Base-by-base conservation (phyloP, 108 stramenopile genomes). In the Skeletonema menzelii region DNA sequence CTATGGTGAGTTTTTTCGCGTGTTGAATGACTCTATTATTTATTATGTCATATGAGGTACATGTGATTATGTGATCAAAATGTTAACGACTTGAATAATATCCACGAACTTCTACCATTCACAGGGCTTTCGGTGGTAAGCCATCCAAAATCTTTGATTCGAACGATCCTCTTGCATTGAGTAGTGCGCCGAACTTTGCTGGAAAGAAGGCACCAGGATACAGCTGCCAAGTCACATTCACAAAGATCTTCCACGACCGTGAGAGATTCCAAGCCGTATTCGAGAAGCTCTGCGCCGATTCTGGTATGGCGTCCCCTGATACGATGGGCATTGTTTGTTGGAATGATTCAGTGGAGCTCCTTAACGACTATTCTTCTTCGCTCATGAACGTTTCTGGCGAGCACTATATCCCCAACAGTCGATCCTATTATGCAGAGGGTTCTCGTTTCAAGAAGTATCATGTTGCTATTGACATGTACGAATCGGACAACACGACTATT, bases 141-240 rank as follows among this genome's bases (percentile, higher is more conserved):
- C 60, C 60, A 30, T 61, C 60, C 60, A 61, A 61, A 61, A 61
- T 61, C 60, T 61, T 61, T 61, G 60, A 61, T 27, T 61, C 60
- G 14, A 61, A 61, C 60, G 28, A 61, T 30, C 60, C 60, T 61
- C 60, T 61, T 30, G 60, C 60, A 31, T 30, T 61, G 26, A 30
- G 27, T 30, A 61, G 60, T 61, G 60, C 60, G 14, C 60, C 60
- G 5, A 30, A 27, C 60, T 61, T 61, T 61, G 60, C 60, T 30
- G 60, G 60, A 27, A 61, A 61, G 28, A 61, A 61, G 60, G 60
- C 60, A 27, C 60, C 60, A 61, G 60, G 60, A 61, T 61, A 61
- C 60, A 61, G 60, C 60, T 61, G 60, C 60, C 60, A 61, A 61
- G 60, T 61, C 28, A 61, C 60, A 27, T 61, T 61, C 60, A 61